These are phyloP conservation scores for Pestalotiopsis sp. DNA, from an alignment of 2,329 filamentous ascomycete genomes.

Conservation along the genomic window DNA sequence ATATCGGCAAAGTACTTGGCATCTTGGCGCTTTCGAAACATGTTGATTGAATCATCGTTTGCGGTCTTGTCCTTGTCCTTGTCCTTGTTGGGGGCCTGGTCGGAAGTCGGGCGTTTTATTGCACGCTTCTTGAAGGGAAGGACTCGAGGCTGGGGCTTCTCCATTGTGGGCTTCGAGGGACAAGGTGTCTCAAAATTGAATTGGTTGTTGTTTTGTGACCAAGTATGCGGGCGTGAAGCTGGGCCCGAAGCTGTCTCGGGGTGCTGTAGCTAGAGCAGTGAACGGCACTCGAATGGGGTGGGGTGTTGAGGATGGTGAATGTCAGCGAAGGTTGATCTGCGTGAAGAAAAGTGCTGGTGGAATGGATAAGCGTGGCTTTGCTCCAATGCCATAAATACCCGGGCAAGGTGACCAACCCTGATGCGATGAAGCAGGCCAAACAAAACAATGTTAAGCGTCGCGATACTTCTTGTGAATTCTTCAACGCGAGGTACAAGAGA, in stretches of 20 bases:
- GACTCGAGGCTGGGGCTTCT: constrained; percentile 34
- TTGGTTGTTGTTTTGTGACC: neutral
- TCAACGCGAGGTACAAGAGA: constrained; percentile 9
- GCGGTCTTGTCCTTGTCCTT: constrained; percentile 38
- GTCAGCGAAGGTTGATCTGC: too few species aligned
- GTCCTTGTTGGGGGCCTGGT: constrained; percentile 24
- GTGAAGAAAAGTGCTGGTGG: too few species aligned
- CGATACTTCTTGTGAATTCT: neutral
- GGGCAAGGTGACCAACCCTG: neutral
- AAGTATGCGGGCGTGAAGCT: neutral
- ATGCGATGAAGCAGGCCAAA: neutral
- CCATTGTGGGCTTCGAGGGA: constrained; percentile 17
- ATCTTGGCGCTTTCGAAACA: neutral
- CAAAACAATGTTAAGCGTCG: neutral
- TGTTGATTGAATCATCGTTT: constrained; percentile 53
- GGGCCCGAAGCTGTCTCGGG: neutral
- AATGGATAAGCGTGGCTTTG: too few species aligned
- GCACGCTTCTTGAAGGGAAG: constrained; percentile 53
- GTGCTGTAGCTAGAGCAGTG: neutral
- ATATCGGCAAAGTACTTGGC: constrained; percentile 39
- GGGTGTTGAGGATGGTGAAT: too few species aligned
- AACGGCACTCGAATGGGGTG: too few species aligned
- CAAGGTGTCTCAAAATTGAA: neutral
- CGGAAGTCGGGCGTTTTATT: constrained; percentile 36
- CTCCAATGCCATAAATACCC: neutral